Conservation (phyloP, 495 filamentous ascomycete genomes). For the Jackrogersella minutella region DNA sequence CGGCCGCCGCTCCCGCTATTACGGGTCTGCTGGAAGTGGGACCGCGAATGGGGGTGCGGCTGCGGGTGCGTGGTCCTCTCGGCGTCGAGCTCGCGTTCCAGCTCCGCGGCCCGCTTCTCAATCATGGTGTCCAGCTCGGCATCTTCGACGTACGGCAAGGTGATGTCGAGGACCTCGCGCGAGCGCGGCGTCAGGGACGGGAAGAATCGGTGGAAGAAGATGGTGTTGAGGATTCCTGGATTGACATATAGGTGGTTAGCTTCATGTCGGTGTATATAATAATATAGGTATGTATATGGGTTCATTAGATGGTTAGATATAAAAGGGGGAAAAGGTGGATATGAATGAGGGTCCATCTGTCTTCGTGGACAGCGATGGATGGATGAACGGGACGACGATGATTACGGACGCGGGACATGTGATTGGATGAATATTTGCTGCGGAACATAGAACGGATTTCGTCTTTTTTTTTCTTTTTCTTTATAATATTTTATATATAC, state of each 20-base stretch:
- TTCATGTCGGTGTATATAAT: neutral
- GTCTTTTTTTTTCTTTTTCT: slow-evolving; percentile 7
- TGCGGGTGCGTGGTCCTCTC: slow-evolving; percentile 44
- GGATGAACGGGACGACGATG: slow-evolving; percentile 20
- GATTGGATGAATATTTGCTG: slow-evolving; percentile 13
- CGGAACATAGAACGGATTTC: neutral
- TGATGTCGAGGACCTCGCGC: slow-evolving; percentile 90
- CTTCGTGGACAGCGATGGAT: slow-evolving; percentile 26
- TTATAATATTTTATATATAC: slow-evolving; percentile 54
- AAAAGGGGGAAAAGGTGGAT: neutral
- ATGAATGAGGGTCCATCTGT: slow-evolving; percentile 9
- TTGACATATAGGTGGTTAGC: slow-evolving; percentile 11
- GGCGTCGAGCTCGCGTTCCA: slow-evolving; percentile 71
- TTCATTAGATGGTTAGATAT: too few species aligned
- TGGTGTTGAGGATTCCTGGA: slow-evolving; percentile 89
- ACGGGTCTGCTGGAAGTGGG: slow-evolving; percentile 13
- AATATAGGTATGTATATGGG: neutral
- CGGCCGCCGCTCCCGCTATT: slow-evolving; percentile 58
- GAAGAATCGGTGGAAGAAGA: slow-evolving; percentile 99
- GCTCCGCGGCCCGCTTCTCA: slow-evolving; percentile 78
- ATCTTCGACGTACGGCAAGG: slow-evolving; percentile 88
- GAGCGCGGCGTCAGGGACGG: slow-evolving; percentile 82
- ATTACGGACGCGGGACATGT: slow-evolving; percentile 33
- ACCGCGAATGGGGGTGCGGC: slow-evolving; percentile 37
- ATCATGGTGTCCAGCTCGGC: slow-evolving; percentile 90